A percentile compares a stretch with the other conserved stretches of the same genome.
Conservation (phyloP, 2,329 filamentous ascomycete genomes). For the Magnaporthales sp. region DNA sequence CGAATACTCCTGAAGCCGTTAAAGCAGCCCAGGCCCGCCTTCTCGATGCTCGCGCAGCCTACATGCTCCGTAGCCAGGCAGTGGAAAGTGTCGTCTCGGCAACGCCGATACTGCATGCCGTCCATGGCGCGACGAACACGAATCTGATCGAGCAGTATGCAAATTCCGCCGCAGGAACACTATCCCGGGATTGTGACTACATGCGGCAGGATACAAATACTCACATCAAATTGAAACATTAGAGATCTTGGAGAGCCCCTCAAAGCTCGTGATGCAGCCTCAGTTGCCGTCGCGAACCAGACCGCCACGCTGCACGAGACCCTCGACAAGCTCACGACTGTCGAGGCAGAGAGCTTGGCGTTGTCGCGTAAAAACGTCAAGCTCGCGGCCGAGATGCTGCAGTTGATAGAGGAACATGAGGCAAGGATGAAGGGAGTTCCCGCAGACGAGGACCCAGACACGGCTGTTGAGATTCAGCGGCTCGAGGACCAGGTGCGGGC, state of each 20-base stretch:
- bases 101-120: conserved; percentile 68
- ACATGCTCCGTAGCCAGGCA: conserved; percentile 61
- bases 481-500: conserved; percentile 51
- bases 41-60: conserved; percentile 61
- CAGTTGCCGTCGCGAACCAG: conserved; percentile 53
- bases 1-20: conserved; percentile 30
- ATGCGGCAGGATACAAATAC: background rate
- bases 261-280: conserved; percentile 57
- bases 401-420: conserved; percentile 49
- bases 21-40: conserved; percentile 55
- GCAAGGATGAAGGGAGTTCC: conserved; percentile 44
- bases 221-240: conserved; percentile 6
- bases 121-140: conserved; percentile 49
- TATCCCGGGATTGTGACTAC: background rate
- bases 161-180: background rate
- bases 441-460: conserved; percentile 27
- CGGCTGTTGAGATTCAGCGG: conserved; percentile 45
- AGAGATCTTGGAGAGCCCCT: conserved; percentile 62
- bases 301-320: conserved; percentile 42
- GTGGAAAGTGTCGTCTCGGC: conserved; percentile 60
- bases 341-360: conserved; percentile 49
- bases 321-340: conserved; percentile 41
- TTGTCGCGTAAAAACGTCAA: conserved; percentile 52
- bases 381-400: conserved; percentile 53
- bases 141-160: background rate